Evolutionary conservation across 2,329 filamentous ascomycete species (phyloP).

Genomic region (Neonectria sp.): DNA sequence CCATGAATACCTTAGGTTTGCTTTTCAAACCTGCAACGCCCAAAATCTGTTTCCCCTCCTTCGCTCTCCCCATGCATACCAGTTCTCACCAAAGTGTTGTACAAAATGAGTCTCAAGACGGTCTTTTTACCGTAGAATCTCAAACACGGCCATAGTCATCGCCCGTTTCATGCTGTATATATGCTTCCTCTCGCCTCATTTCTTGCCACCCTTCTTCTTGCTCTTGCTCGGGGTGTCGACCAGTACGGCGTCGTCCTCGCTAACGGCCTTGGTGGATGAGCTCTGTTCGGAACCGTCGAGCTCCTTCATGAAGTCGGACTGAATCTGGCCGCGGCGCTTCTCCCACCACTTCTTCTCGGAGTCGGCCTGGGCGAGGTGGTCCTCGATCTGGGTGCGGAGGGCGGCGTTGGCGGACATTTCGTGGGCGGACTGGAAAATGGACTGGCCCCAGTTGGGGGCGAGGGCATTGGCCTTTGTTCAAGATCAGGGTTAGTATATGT

Average conservation of each 20-base stretch:
- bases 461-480: conserved; percentile 88
- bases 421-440: conserved; percentile 97
- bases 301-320: conserved; percentile 87
- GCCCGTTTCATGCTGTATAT: conserved; percentile 2
- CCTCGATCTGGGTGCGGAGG: conserved; percentile 81
- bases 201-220: conserved; percentile 72
- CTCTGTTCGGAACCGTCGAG: conserved; percentile 75
- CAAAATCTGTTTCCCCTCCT: conserved; percentile 10
- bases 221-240: conserved; percentile 77
- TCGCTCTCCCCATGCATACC: conserved; percentile 19
- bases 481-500: conserved; percentile 14
- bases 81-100: conserved; percentile 20
- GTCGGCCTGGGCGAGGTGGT: conserved; percentile 79
- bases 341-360: conserved; percentile 95
- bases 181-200: conserved; percentile 30
- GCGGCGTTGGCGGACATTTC: conserved; percentile 91
- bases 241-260: conserved; percentile 72
- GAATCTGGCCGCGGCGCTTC: conserved; percentile 81
- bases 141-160: conserved; percentile 4
- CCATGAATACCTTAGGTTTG: conserved; percentile 20
- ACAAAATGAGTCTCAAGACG: conserved; percentile 24
- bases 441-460: conserved; percentile 89
- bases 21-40: conserved; percentile 34
- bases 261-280: conserved; percentile 56
- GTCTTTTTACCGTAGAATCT: conserved; percentile 8